These are phyloP conservation scores for Sugiyamaella chiloensis DNA, from an alignment of 805 yeast genomes.

Conservation along the genomic window DNA sequence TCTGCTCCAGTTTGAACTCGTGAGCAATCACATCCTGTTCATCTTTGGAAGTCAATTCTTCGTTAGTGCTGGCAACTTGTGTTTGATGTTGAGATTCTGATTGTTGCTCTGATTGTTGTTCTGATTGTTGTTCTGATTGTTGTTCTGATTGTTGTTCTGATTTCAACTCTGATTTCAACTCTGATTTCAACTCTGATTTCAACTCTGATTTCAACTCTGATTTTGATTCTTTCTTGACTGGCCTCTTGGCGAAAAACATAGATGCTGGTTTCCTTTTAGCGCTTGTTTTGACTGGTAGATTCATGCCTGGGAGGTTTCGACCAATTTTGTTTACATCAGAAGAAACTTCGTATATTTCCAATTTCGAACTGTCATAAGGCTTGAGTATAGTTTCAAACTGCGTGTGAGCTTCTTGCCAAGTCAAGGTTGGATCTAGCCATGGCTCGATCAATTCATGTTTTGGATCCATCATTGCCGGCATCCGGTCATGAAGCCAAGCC, in stretches of 20 bases:
- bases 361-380: constrained; percentile 34
- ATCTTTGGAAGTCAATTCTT: too few relatives aligned
- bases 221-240: too few relatives aligned
- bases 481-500: constrained; percentile 69
- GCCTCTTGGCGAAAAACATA: constrained; percentile 2
- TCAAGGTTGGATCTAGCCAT: constrained; percentile 55
- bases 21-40: not conserved
- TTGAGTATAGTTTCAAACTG: constrained; percentile 42
- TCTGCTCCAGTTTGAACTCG: not conserved
- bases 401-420: constrained; percentile 27
- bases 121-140: too few relatives aligned
- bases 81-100: too few relatives aligned
- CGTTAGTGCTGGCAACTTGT: too few relatives aligned
- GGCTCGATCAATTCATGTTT: constrained; percentile 46
- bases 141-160: too few relatives aligned
- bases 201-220: not conserved
- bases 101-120: not conserved
- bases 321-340: constrained; percentile 61
- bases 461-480: constrained; percentile 70
- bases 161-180: not conserved
- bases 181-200: not conserved
- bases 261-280: constrained; percentile 4
- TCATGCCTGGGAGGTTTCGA: constrained; percentile 45
- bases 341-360: constrained; percentile 55
- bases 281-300: constrained; percentile 28